These are phyloP conservation scores for Phytomonas sp. DNA, from an alignment of 208 protist genomes.

Conservation along the genomic window DNA sequence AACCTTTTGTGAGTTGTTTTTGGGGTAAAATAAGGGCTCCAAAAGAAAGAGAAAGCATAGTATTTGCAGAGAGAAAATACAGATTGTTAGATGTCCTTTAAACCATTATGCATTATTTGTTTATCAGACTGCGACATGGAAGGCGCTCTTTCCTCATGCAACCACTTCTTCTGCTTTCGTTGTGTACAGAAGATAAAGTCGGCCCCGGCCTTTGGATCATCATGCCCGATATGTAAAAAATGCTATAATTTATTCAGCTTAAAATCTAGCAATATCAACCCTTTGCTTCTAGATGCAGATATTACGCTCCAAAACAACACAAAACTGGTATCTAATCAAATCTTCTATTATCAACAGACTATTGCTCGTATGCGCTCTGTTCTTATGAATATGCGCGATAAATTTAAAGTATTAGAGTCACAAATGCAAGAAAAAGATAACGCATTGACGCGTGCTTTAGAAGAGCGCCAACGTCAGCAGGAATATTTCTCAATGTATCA, in stretches of 20 bases:
- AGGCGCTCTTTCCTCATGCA: constrained; percentile 64
- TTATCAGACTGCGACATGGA: constrained; percentile 57
- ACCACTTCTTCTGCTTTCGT: constrained; percentile 80
- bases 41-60: neutral
- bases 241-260: constrained; percentile 35
- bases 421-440: constrained; percentile 17
- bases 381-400: constrained; percentile 46
- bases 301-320: constrained; percentile 18
- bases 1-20: neutral
- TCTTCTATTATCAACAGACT: constrained; percentile 49
- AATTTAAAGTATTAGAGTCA: constrained; percentile 25
- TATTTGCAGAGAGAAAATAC: neutral
- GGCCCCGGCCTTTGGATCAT: neutral
- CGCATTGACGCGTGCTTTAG: constrained; percentile 19
- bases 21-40: no score
- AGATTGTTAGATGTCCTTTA: constrained; percentile 38
- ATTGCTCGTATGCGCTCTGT: constrained; percentile 55
- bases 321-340: constrained; percentile 44
- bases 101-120: constrained; percentile 79
- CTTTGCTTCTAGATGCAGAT: constrained; percentile 33
- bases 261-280: constrained; percentile 26
- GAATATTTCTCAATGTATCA: neutral
- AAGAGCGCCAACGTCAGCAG: constrained; percentile 6
- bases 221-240: constrained; percentile 62
- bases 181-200: constrained; percentile 44